Evolutionary conservation across 768 basidiomycete genomes (phyloP).

Genomic region (Leccinum variicolor): DNA sequence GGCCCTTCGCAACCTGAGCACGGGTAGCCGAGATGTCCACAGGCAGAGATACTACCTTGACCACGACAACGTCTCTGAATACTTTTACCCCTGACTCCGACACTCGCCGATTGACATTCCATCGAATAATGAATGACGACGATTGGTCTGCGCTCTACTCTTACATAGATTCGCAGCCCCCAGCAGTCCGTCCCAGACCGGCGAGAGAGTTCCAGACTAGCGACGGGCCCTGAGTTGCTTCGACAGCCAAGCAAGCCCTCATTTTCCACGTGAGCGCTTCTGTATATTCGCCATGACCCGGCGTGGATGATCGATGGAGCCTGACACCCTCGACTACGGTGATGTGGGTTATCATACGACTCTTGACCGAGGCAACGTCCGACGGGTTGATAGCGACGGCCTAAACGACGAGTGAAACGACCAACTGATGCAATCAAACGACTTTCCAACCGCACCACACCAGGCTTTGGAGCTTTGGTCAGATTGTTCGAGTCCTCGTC

Average conservation of each 20-base stretch:
- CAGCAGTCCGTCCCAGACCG: neutral
- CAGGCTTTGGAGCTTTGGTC: neutral
- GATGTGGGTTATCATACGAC: slow-evolving; percentile 3
- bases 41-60: slow-evolving; percentile 4
- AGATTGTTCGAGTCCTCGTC: neutral
- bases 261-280: slow-evolving; percentile 5
- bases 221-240: slow-evolving; percentile 11
- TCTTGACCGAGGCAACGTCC: neutral
- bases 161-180: slow-evolving; percentile 5
- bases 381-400: neutral
- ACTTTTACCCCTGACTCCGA: too few species aligned
- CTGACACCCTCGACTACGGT: slow-evolving; percentile 6
- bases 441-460: neutral
- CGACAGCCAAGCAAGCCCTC: neutral
- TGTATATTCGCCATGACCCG: neutral
- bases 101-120: slow-evolving; percentile 14
- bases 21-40: neutral
- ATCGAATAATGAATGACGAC: neutral
- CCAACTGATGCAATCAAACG: neutral
- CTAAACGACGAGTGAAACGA: neutral
- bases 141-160: too few species aligned
- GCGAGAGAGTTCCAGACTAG: slow-evolving; percentile 4
- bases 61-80: slow-evolving; percentile 5
- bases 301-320: neutral
- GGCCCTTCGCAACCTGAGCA: slow-evolving; percentile 1